phyloP scores from a whole-genome alignment of 345 rosid genomes.

The Acer negundo region DNA sequence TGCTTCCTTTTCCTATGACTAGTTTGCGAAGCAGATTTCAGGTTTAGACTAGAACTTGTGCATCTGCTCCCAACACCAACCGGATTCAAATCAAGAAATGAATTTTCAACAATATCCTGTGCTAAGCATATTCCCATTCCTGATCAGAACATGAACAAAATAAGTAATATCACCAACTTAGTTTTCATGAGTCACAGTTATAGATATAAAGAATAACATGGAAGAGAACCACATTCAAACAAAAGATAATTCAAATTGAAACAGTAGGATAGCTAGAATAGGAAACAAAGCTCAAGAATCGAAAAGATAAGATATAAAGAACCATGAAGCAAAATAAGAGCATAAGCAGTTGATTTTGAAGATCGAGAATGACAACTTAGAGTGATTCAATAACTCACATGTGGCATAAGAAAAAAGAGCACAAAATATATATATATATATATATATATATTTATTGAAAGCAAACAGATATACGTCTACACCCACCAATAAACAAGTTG shows the following conservation, averaged over 20 bases:
- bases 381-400: constrained; percentile 2
- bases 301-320: not conserved
- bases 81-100: constrained; percentile 54
- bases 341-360: not conserved
- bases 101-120: constrained; percentile 56
- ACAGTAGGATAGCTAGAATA: not conserved
- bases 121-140: constrained; percentile 74
- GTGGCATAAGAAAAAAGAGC: not conserved
- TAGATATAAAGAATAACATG: not conserved
- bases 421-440: no score
- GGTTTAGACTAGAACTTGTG: constrained; percentile 32
- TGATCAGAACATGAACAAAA: constrained; percentile 33
- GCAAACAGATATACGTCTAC: not conserved
- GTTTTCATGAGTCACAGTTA: not conserved
- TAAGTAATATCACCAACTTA: constrained; percentile 16
- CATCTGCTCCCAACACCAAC: constrained; percentile 28
- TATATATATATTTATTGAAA: no score
- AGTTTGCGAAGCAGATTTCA: constrained; percentile 35
- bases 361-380: not conserved
- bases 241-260: constrained; percentile 2
- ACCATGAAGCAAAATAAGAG: not conserved
- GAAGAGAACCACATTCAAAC: not conserved
- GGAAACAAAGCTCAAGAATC: not conserved
- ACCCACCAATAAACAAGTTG: not conserved
- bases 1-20: constrained; percentile 68